Base-by-base conservation (phyloP, 2,329 filamentous ascomycete genomes). In the Cercospora beticola region DNA sequence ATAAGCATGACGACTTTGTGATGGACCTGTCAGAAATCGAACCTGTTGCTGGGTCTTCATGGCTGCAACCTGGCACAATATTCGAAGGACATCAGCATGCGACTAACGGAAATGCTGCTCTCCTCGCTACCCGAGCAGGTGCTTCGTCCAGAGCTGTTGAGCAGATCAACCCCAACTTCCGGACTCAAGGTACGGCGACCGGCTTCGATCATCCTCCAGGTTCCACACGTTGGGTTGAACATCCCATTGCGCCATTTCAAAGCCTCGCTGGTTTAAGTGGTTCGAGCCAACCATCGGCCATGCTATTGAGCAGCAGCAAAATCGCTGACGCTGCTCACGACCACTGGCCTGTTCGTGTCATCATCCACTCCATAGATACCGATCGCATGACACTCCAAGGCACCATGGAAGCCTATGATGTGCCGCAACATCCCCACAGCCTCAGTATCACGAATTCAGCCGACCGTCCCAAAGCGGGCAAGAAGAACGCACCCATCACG, bases 381-480 rank as follows among this genome's bases (percentile, higher is more conserved):
- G 80, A 82, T 4, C 82, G 80, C 18, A 89, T 90, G 87, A 87
- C 86, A 0, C 78, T 91, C 18, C 86, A 87, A 23, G 89, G 88
- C 4, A 90, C 88, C 7, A 91, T 91, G 89, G 87, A 90, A 78
- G 89, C 89, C 4, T 90, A 89, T 79, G 88, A 90, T 72, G 88
- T 90, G 12, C 88, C 88, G 2, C 83, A 82, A 33, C 81, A 83
- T 67, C 78, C 70, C 40, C 61, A 68, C 49, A 78, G 58, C 70
- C 75, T 74, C 62, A 74, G 73, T 70, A 70, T 73, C 58, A 67
- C 73, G 21, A 73, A 71, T 30, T 57, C 71, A 16, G 65, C 68
- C 28, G 67, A 71, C 33, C 68, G 75, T 43, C 73, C 75, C 36
- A 76, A 74, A 70, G 74, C 74, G 74, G 74, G 81, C 77, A 68